Percentiles rank a stretch among this genome's conserved stretches.
Evolutionary conservation across 164 flowering plant genomes (phyloP).

Genomic region (Magnolia officinalis): DNA sequence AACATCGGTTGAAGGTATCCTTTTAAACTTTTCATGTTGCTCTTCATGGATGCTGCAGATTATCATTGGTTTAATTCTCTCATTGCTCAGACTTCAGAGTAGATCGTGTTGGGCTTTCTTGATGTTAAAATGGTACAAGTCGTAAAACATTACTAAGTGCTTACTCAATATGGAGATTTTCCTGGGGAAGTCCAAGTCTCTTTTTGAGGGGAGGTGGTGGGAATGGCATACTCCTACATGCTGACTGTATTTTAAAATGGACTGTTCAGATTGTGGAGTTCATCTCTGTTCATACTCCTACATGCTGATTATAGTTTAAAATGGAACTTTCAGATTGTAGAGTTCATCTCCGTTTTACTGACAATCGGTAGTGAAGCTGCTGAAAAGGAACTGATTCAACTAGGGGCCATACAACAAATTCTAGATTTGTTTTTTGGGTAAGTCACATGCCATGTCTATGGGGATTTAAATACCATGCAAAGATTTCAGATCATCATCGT

Average conservation of each 20-base stretch:
- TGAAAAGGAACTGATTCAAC: constrained; percentile 69
- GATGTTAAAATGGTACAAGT: neutral
- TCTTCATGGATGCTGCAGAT: neutral
- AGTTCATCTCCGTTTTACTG: constrained; percentile 78
- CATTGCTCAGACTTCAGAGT: neutral
- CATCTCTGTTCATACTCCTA: neutral
- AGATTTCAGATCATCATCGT: constrained; percentile 7
- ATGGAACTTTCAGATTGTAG: constrained; percentile 60
- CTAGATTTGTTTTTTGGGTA: constrained; percentile 86
- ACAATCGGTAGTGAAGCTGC: constrained; percentile 81
- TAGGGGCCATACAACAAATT: constrained; percentile 64
- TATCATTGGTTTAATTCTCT: neutral
- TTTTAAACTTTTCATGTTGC: neutral
- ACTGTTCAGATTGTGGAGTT: constrained; percentile 67
- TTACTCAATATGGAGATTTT: neutral
- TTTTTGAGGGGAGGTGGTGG: too few species aligned
- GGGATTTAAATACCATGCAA: neutral
- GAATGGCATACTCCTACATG: neutral
- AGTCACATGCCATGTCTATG: constrained; percentile 24
- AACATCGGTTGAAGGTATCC: constrained; percentile 88
- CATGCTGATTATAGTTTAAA: neutral
- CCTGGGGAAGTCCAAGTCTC: neutral
- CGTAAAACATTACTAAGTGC: neutral
- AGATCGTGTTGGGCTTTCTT: neutral
- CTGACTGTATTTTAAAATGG: neutral